Percentiles rank a stretch among this genome's conserved stretches.
Conservation (phyloP, 2,329 filamentous ascomycete species). For the Botrytis medusae region DNA sequence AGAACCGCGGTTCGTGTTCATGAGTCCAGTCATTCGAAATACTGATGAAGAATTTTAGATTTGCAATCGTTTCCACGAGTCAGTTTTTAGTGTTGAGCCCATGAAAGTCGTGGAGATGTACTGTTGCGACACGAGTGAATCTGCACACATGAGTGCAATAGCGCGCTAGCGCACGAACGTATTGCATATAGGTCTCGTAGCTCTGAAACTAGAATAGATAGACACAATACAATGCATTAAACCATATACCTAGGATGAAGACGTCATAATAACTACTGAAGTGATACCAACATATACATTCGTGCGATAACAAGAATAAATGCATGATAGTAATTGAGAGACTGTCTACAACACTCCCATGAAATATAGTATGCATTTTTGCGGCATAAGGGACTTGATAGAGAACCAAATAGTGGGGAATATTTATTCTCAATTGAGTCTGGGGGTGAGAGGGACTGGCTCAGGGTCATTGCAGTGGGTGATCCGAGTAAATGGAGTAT, state of each 20-base stretch:
- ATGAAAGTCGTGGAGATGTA: neutral
- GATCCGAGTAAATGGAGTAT: neutral
- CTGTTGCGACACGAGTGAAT: no score
- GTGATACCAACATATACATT: no score
- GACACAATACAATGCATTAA: no score
- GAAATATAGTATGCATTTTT: neutral
- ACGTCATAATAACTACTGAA: no score
- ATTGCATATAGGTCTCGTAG: no score
- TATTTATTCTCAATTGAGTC: neutral
- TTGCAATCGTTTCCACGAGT: neutral
- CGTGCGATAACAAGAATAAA: neutral
- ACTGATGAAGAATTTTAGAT: neutral
- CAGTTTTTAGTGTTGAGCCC: no score
- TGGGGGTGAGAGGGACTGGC: neutral
- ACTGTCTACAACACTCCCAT: neutral
- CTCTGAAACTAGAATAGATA: no score
- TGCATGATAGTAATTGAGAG: neutral
- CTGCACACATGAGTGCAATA: no score
- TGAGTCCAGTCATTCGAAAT: neutral
- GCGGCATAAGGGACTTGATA: neutral
- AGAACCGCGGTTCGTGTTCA: neutral
- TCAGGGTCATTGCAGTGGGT: neutral
- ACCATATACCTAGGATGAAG: no score
- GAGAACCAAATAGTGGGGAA: neutral
- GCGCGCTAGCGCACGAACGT: no score